phyloP scores from a whole-genome alignment of 1,139 yeast species.

The Yamadazyma triangularis region DNA sequence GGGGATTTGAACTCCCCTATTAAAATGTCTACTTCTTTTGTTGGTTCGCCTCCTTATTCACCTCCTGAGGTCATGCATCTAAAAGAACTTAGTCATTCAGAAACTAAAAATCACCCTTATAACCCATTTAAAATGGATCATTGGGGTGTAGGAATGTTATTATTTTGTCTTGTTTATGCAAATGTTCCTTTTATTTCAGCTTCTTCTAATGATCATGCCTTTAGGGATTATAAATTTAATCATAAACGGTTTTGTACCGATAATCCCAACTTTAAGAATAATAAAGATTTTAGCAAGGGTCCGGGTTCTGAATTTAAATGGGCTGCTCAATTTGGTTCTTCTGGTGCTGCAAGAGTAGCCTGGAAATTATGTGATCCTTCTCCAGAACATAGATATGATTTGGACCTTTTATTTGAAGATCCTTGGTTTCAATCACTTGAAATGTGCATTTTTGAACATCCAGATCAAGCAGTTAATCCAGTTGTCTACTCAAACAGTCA shows the following conservation, averaged over 20 bases:
- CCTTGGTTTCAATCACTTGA: conserved; percentile 62
- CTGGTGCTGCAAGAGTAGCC: conserved; percentile 63
- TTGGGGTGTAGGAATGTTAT: conserved; percentile 68
- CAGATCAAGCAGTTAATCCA: conserved; percentile 43
- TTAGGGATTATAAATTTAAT: conserved; percentile 52
- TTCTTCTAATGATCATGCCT: conserved; percentile 46
- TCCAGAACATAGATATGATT: conserved; percentile 46
- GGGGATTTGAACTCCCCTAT: conserved; percentile 49
- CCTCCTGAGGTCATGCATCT: conserved; percentile 71
- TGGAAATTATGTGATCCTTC: conserved; percentile 75
- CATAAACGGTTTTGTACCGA: conserved; percentile 46
- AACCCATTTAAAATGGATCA: conserved; percentile 67
- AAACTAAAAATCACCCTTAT: conserved; percentile 44
- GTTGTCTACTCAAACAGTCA: conserved; percentile 24
- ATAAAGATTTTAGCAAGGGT: conserved; percentile 43
- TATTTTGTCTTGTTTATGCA: conserved; percentile 57
- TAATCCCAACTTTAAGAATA: conserved; percentile 52
- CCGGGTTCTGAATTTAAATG: conserved; percentile 67
- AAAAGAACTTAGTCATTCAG: conserved; percentile 33
- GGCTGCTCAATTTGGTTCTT: conserved; percentile 55
- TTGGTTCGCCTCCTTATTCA: conserved; percentile 78
- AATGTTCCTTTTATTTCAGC: conserved; percentile 61
- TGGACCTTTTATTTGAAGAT: conserved; percentile 53
- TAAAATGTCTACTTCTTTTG: conserved; percentile 43
- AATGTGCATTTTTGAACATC: conserved; percentile 56